Percentiles rank a stretch among this genome's conserved stretches.
Evolutionary conservation across 768 basidiomycete genomes (phyloP).

Genomic region (Russula compacta): DNA sequence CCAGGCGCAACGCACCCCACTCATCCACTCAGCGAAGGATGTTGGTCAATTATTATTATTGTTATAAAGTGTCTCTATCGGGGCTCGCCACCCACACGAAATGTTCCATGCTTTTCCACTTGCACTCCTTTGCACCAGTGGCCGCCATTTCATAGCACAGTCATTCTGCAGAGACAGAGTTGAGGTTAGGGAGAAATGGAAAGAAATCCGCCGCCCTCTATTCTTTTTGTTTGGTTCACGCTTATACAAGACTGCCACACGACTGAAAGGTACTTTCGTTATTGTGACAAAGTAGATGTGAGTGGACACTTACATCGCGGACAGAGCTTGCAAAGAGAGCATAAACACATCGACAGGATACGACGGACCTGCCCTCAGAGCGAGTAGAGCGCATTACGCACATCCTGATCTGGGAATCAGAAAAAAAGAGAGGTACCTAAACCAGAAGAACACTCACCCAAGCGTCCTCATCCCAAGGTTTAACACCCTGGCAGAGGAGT

Average conservation of each 20-base stretch:
- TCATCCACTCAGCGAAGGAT: too few species aligned
- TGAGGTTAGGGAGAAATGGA: not conserved
- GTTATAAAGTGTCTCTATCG: too few species aligned
- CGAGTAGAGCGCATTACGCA: not conserved
- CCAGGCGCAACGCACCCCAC: too few species aligned
- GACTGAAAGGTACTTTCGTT: not conserved
- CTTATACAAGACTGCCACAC: not conserved
- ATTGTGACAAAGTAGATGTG: too few species aligned
- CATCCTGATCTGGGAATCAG: conserved; percentile 1
- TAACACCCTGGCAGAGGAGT: conserved; percentile 32
- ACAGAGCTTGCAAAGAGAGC: not conserved
- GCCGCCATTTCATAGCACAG: too few species aligned
- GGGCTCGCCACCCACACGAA: too few species aligned
- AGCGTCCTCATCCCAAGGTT: conserved; percentile 39
- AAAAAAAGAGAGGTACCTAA: not conserved
- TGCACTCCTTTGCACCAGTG: too few species aligned
- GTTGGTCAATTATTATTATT: too few species aligned
- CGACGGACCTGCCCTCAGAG: not conserved
- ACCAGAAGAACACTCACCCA: conserved; percentile 25
- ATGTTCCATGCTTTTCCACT: too few species aligned
- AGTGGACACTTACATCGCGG: not conserved
- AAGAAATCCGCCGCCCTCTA: not conserved
- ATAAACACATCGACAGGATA: not conserved
- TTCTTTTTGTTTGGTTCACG: not conserved
- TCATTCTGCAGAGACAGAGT: not conserved